Evolutionary conservation across 208 protist genomes (phyloP).

Genomic region (Trypanosoma boissoni): DNA sequence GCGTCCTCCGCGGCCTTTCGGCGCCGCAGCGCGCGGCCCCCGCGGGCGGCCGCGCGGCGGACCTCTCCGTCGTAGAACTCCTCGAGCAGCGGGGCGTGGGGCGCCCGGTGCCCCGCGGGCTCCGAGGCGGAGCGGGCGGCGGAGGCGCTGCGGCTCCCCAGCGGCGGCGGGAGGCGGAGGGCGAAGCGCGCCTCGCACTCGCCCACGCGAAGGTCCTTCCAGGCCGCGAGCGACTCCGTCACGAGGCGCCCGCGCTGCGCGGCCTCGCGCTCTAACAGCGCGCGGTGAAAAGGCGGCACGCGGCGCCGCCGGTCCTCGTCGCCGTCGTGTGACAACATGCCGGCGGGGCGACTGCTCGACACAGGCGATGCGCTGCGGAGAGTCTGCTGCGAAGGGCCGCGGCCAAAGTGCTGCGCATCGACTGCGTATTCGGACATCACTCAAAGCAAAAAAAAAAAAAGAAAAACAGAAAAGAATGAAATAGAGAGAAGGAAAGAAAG

Average conservation of each 20-base stretch:
- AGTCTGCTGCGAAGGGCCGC: too few species aligned
- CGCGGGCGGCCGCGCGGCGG: constrained; percentile 13
- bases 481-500: constrained; percentile 5
- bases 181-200: constrained; percentile 21
- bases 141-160: background rate
- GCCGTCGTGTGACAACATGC: too few species aligned
- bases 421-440: background rate
- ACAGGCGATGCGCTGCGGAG: background rate
- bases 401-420: too few species aligned
- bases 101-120: constrained; percentile 1
- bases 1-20: constrained; percentile 4
- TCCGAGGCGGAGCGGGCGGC: background rate
- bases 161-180: background rate
- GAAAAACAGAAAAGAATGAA: constrained; percentile 4
- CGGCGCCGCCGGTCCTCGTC: constrained; percentile 1
- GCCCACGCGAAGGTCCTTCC: constrained; percentile 28
- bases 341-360: too few species aligned
- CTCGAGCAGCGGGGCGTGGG: constrained; percentile 23
- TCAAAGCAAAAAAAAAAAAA: background rate
- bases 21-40: constrained; percentile 6
- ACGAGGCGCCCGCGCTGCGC: constrained; percentile 17
- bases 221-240: constrained; percentile 25
- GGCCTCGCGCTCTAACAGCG: constrained; percentile 27
- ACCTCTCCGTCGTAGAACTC: constrained; percentile 29
- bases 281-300: constrained; percentile 13